These are phyloP conservation scores for Cadophora gregata DNA, from an alignment of 2,329 filamentous ascomycete species.

Conservation along the genomic window DNA sequence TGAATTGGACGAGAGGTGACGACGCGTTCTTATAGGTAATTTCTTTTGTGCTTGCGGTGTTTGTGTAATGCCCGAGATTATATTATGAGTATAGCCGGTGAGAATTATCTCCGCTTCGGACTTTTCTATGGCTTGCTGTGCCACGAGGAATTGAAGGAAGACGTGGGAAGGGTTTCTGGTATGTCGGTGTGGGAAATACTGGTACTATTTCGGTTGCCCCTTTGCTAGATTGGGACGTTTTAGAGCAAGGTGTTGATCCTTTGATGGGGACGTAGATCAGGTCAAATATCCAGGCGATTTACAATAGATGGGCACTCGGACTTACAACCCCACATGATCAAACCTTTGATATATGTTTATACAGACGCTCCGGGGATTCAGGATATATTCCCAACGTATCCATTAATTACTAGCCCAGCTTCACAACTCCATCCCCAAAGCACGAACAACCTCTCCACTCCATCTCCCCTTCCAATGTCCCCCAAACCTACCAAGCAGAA, in stretches of 20 bases:
- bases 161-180: background rate
- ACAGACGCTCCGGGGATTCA: too few relatives aligned
- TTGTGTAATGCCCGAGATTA: background rate
- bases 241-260: background rate
- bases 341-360: too few relatives aligned
- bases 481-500: constrained; percentile 61
- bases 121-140: background rate
- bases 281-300: too few relatives aligned
- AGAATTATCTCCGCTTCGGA: constrained; percentile 10
- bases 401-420: too few relatives aligned
- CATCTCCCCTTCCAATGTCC: background rate
- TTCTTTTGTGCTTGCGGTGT: background rate
- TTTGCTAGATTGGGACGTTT: constrained; percentile 2
- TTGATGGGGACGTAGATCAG: background rate
- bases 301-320: too few relatives aligned
- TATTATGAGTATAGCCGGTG: background rate
- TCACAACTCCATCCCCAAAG: background rate
- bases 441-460: too few relatives aligned
- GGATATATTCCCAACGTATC: too few relatives aligned
- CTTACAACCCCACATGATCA: too few relatives aligned
- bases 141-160: background rate
- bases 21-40: background rate
- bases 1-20: background rate
- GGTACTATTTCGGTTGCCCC: background rate
- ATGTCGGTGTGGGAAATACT: background rate